phyloP scores from a whole-genome alignment of 116 monocot species.

The Cymodocea nodosa region DNA sequence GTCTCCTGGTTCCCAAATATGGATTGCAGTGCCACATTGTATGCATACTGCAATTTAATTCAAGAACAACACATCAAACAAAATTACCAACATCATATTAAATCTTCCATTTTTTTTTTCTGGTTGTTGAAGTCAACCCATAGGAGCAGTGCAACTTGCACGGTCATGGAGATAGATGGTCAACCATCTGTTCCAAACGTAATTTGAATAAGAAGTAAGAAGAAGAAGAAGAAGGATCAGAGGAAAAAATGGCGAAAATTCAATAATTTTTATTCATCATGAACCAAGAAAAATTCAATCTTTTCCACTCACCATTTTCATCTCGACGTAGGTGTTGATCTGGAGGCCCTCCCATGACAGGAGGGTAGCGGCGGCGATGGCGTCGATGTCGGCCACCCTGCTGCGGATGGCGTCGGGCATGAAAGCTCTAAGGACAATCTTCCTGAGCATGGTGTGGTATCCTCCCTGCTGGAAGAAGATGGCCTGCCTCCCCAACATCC shows the following conservation, averaged over 20 bases:
- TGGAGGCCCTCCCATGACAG: slow-evolving; percentile 48
- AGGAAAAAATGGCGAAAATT: neutral
- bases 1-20: slow-evolving; percentile 51
- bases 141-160: neutral
- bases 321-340: slow-evolving; percentile 76
- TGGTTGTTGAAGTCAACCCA: neutral
- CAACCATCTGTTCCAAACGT: too few species aligned
- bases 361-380: slow-evolving; percentile 33
- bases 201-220: too few species aligned
- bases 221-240: too few species aligned
- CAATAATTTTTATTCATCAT: slow-evolving; percentile 5
- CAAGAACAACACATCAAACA: too few species aligned
- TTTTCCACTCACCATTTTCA: slow-evolving; percentile 59
- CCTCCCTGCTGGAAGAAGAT: slow-evolving; percentile 88
- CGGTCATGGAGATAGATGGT: too few species aligned
- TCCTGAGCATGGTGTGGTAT: slow-evolving; percentile 55
- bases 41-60: slow-evolving; percentile 2
- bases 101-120: too few species aligned
- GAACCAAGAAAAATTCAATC: slow-evolving; percentile 55
- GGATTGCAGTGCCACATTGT: slow-evolving; percentile 46
- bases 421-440: slow-evolving; percentile 69
- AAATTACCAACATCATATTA: too few species aligned
- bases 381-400: slow-evolving; percentile 43
- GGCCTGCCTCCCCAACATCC: slow-evolving; percentile 75
- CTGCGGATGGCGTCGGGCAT: slow-evolving; percentile 47